Percentiles rank a stretch among this genome's conserved stretches.
Evolutionary conservation across 73 alveolate genomes (phyloP).

Genomic region (Stentor coeruleus): DNA sequence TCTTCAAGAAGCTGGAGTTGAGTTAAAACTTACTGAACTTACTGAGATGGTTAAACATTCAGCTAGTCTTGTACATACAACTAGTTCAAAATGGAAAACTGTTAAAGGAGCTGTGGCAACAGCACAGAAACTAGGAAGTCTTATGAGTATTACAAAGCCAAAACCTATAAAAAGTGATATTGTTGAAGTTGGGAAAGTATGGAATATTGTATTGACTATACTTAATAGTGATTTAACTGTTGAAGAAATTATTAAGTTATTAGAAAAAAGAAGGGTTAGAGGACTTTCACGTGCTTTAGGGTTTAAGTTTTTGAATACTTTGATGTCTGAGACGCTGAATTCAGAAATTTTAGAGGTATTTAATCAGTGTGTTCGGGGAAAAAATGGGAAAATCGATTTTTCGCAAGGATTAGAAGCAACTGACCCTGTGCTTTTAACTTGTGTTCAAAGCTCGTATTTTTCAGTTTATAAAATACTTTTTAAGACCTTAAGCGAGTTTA

Average conservation of each 20-base stretch:
- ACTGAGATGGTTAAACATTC: not conserved
- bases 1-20: not conserved
- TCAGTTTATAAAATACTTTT: not conserved
- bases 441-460: not conserved
- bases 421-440: not conserved
- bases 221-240: not conserved
- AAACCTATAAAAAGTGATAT: not conserved
- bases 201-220: not conserved
- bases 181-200: not conserved
- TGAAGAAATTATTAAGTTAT: not conserved
- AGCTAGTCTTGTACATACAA: conserved; percentile 11
- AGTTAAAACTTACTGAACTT: not conserved
- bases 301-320: not conserved
- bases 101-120: conserved; percentile 20
- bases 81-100: conserved; percentile 11
- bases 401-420: not conserved
- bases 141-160: not conserved
- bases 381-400: not conserved
- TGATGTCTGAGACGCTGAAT: not conserved
- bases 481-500: not conserved
- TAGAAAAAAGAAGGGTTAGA: not conserved
- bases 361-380: not conserved
- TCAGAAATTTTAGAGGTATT: not conserved
- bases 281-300: conserved; percentile 26
- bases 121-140: not conserved